Base-by-base conservation (phyloP, 1,284 basidiomycete species). In the Schizopora paradoxa region DNA sequence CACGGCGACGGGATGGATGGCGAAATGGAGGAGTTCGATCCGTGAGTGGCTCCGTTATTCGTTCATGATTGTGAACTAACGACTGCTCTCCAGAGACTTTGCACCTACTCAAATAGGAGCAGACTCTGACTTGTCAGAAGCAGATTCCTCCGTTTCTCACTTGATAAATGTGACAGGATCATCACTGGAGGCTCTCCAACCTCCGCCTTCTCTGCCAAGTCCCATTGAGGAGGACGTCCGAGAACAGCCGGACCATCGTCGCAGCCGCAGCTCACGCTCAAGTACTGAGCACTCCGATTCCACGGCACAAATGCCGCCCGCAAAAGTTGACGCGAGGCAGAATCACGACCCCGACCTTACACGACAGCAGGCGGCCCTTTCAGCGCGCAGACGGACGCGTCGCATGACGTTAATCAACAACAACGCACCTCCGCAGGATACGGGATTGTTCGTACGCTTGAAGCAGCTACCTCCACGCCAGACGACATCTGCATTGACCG, bases 1-100 rank as follows among this genome's bases (percentile, higher is more conserved):
- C 65, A 61, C 11, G 66, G 63, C 10, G 72, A 69, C 13, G 69
- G 66, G 3, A 70, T 78, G 38, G 82, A 74, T 6, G 84, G 79
- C 44, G 83, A 67, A 10, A 56, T 52, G n/a, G 55, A 58, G 32
- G 70, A 84, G 47, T 86, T 86, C 52, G 84, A 88, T 58, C 82
- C 83, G 82, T 86, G 60, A 57, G 82, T 69, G 6, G n/a, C 32
- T 32, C 33, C 19, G 51, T 32, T 29, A 28, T 40, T n/a, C 32
- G 14, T 7, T 14, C 41, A 19, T 18, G 14, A 19, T 39, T 32
- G 42, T 28, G 8, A 4, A 45, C 2, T 29, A 44, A 13, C 51
- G 46, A 43, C 26, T 7, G 32, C 18, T 38, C 8, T 46, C 13
- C 50, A 77, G 72, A 5, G 73, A 75, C 47, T 79, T 76, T 58